Evolutionary conservation across 306 rosid species (phyloP), one percentile per base, ranked within the genome.

Genomic region (Fragaria vesca): DNA sequence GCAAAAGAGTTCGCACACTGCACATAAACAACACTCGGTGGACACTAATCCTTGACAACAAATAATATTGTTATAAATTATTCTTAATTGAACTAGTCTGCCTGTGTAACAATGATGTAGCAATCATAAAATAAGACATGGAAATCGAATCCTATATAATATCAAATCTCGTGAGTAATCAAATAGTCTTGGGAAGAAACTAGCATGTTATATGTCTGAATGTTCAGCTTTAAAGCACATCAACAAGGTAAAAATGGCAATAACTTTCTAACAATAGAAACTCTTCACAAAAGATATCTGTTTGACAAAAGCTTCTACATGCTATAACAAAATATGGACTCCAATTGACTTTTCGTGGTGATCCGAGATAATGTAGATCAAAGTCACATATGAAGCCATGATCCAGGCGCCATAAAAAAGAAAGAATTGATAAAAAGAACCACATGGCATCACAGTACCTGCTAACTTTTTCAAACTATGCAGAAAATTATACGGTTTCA

Each of bases 401-500:
- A 28, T 24, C 40, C 67, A 28, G 67, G 67, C 0, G 40, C 67
- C 40, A 11, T 17, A 18, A 6, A 42, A 52, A 20, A n/a, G 11
- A 9, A 52, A 54, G n/a, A 7, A 20, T 15, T 30, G 2, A 30
- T 6, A 13, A 32, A 63, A 63, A 30, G 68, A 11, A 30, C 54
- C 36, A 67, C 69, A 71, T 30, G 57, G 42, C 85, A 54, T 76
- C 63, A 18, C 32, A 73, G 72, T 68, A 43, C 81, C 81, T 76
- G 82, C 62, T 42, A 60, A 34, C 26, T n/a, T 67, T 54, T 51
- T 66, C 80, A 75, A 74, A 76, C 71, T 57, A 43, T 48, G 78
- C 70, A 82, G 46, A 78, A 72, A 76, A 51, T 30, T 62, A 83
- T 30, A 76, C 50, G 67, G 72, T 66, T 28, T 75, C 74, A 11